Base-by-base conservation (phyloP, 2,329 filamentous ascomycete genomes). In the Aspergillaceae sp. region DNA sequence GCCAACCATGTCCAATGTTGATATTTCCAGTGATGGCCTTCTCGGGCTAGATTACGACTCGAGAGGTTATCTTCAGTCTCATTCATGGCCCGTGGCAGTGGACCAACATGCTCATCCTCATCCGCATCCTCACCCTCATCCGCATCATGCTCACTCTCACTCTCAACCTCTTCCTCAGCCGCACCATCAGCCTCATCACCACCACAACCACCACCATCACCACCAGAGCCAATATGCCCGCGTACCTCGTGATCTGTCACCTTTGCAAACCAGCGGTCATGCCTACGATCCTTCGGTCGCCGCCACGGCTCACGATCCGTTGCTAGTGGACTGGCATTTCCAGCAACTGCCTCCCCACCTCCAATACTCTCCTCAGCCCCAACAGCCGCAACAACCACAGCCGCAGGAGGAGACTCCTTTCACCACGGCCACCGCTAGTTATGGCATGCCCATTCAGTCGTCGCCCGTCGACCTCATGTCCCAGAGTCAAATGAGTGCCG, bases 401-500 rank as follows among this genome's bases (percentile, higher is more conserved):
- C 55, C 62, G 32, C 52, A 66, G 38, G 79, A 78, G 57, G 79
- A 83, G 51, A 70, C 65, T 59, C 79, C 76, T 59, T 72, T 76
- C 49, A 75, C 71, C 46, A 67, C 77, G 32, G 72, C 82, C 48
- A 67, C 77, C 32, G 73, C 82, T 48, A 79, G 79, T 51, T 84
- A 83, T 59, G 65, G 59, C 40, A 64, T 72, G 51, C 57, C 67
- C 33, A 55, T 73, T 49, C 68, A 71, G 41, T 61, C 68, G 11
- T 68, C 69, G 3, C 66, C 73, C 77, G 51, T 82, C 75, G 45
- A 74, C 74, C 62, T 61, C 73, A 68, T 77, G 53, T 65, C 82
- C 5, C 83, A 86, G 58, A 76, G 78, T 32, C 74, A 79, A 35
- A 72, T 87, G 50, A 80, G 82, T 52, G 71, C 79, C 10, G 64